Conservation (phyloP, 441 rosid species). For the Corymbia citriodora region DNA sequence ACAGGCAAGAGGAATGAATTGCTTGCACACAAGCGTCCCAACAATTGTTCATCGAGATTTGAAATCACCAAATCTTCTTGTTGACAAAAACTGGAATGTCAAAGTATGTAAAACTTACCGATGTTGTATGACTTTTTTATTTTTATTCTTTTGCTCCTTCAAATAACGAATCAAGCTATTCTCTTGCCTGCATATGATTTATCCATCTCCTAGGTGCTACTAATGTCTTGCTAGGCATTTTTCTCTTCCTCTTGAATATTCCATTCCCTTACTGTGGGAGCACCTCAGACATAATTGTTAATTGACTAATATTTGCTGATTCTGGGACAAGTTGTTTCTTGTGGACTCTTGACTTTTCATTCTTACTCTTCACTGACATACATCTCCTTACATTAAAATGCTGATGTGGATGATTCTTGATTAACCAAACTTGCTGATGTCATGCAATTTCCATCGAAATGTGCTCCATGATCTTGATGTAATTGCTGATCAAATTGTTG, state of each 20-base stretch:
- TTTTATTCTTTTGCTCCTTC: background rate
- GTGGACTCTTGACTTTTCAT: background rate
- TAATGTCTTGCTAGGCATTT: background rate
- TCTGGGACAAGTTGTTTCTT: background rate
- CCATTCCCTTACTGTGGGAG: background rate
- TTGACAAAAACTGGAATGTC: constrained; percentile 98
- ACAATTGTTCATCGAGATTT: constrained; percentile 98
- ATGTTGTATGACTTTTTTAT: background rate
- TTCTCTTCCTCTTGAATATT: background rate
- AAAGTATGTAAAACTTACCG: constrained; percentile 38
- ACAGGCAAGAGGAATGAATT: constrained; percentile 98
- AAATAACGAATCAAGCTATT: background rate
- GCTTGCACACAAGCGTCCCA: constrained; percentile 86
- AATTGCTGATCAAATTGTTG: background rate
- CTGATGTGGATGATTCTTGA: background rate
- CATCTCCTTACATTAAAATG: background rate
- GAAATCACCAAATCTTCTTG: constrained; percentile 96
- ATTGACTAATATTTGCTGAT: background rate
- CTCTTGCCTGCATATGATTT: background rate
- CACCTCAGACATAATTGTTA: background rate
- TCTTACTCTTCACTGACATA: background rate
- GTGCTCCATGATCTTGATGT: background rate
- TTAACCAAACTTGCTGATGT: background rate
- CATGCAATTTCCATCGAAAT: background rate
- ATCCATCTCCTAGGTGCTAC: background rate